These are phyloP conservation scores for Pisolithus thermaeus DNA, from an alignment of 1,284 basidiomycete species.

Conservation along the genomic window DNA sequence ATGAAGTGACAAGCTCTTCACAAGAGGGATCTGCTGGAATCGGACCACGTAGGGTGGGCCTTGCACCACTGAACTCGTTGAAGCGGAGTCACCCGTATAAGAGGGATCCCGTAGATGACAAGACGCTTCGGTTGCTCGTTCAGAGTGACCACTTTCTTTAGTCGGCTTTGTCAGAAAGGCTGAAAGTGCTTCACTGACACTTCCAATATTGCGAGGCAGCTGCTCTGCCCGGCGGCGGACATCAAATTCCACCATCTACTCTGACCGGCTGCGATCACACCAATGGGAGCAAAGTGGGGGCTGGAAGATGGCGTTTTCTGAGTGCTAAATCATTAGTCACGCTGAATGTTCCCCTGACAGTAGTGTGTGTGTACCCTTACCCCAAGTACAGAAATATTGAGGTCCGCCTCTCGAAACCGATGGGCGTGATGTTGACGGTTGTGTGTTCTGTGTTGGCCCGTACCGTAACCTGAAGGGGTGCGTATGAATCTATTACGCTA, in stretches of 20 bases:
- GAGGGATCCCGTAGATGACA: constrained; percentile 59
- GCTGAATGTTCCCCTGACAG: not conserved
- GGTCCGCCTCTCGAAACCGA: constrained; percentile 10
- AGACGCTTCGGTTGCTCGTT: constrained; percentile 42
- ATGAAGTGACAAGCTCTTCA: constrained; percentile 19
- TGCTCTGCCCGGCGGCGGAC: too few species aligned
- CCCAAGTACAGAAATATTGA: constrained; percentile 24
- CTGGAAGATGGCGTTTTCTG: constrained; percentile 12
- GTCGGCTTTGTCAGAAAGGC: too few species aligned
- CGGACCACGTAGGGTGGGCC: constrained; percentile 33
- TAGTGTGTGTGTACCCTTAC: constrained; percentile 15
- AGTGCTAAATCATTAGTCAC: constrained; percentile 4
- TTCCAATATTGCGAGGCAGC: too few species aligned
- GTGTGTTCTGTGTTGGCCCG: not conserved
- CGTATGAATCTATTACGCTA: not conserved
- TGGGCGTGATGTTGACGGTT: not conserved
- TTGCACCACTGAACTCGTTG: constrained; percentile 53
- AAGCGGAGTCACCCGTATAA: constrained; percentile 51
- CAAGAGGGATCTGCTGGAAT: constrained; percentile 22
- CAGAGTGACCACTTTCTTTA: constrained; percentile 24
- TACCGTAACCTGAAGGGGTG: too few species aligned
- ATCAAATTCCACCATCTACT: too few species aligned
- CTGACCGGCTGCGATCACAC: too few species aligned
- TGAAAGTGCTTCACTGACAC: too few species aligned
- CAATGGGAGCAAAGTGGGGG: not conserved